Evolutionary conservation across 768 basidiomycete genomes (phyloP).

Genomic region (Termitomyces heimii): DNA sequence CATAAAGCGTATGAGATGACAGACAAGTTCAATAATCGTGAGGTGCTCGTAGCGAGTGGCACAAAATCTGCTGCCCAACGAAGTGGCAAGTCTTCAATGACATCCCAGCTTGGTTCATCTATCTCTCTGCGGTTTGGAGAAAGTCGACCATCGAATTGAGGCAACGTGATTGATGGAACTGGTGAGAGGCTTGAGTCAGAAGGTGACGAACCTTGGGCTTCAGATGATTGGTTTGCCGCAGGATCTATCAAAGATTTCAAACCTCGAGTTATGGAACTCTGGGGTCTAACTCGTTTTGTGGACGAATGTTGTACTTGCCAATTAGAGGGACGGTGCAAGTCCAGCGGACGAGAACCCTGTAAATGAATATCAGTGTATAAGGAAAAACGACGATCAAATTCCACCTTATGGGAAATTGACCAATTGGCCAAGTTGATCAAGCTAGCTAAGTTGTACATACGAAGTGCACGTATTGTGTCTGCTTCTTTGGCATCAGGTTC

Average conservation of each 20-base stretch:
- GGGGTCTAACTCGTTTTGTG: conserved; percentile 44
- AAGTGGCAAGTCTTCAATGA: conserved; percentile 66
- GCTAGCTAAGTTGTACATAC: conserved; percentile 83
- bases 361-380: not conserved
- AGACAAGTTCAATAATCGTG: conserved; percentile 51
- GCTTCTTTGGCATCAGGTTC: conserved; percentile 48
- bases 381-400: conserved; percentile 4
- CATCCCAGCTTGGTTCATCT: conserved; percentile 59
- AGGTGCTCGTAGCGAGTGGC: conserved; percentile 63
- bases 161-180: not conserved
- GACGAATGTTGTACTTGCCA: conserved; percentile 46
- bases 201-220: conserved; percentile 17
- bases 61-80: conserved; percentile 89
- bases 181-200: conserved; percentile 27
- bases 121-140: conserved; percentile 20
- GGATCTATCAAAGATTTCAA: conserved; percentile 52
- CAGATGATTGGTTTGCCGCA: conserved; percentile 12
- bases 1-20: conserved; percentile 67
- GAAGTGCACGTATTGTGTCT: conserved; percentile 50
- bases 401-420: conserved; percentile 62
- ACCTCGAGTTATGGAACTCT: conserved; percentile 56
- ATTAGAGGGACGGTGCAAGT: conserved; percentile 46
- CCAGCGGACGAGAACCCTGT: conserved; percentile 56
- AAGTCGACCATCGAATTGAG: conserved; percentile 4
- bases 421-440: conserved; percentile 71